Percentiles rank a stretch among this genome's conserved stretches.
Conservation (phyloP, 2,329 filamentous ascomycete genomes). For the Blumeria hordei region DNA sequence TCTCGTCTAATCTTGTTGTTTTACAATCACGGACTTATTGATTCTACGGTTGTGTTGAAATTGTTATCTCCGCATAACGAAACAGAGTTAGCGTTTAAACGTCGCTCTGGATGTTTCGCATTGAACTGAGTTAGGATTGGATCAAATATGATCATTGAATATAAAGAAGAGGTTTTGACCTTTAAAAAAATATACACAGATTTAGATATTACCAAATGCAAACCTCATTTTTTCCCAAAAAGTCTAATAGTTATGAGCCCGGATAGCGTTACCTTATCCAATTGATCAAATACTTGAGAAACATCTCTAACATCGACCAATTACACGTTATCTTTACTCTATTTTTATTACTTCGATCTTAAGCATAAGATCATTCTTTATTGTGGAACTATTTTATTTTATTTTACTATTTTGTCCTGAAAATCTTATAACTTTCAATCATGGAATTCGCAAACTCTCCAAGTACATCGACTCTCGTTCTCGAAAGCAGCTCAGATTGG, state of each 20-base stretch:
- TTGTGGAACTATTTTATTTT: not conserved
- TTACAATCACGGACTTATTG: too few species aligned
- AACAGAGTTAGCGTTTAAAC: too few species aligned
- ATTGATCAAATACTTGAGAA: not conserved
- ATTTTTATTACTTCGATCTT: not conserved
- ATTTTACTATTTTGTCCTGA: not conserved
- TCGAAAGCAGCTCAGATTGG: not conserved
- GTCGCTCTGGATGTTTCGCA: too few species aligned
- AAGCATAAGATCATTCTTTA: not conserved
- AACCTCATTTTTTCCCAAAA: too few species aligned
- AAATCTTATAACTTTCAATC: not conserved
- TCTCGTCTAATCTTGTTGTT: too few species aligned
- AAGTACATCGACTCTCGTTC: not conserved
- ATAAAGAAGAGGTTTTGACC: too few species aligned
- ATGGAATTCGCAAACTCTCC: not conserved
- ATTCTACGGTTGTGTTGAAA: too few species aligned
- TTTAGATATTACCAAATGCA: too few species aligned
- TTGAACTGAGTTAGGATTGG: too few species aligned
- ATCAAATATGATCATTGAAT: too few species aligned
- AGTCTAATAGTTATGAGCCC: not conserved
- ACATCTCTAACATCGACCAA: not conserved
- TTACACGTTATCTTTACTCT: not conserved
- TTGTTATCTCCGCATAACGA: too few species aligned
- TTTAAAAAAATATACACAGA: too few species aligned
- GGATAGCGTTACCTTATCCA: not conserved